A percentile compares a stretch with the other conserved stretches of the same genome.
Conservation (phyloP, 1,284 basidiomycete species). For the Rhodotorula sp. region DNA sequence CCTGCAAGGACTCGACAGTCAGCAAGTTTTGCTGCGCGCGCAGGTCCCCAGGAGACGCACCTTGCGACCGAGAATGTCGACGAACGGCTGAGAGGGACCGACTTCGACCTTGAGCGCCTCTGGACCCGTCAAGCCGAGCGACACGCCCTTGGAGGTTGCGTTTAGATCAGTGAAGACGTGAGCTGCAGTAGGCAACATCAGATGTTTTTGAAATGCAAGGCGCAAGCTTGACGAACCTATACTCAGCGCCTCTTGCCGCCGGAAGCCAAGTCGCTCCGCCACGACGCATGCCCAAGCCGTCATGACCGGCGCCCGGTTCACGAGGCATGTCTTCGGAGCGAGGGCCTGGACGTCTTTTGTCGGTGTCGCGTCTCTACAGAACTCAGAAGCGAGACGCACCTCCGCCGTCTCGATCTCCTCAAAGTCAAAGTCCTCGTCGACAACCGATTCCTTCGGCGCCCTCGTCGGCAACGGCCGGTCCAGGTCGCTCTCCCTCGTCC, state of each 20-base stretch:
- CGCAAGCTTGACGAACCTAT: constrained; percentile 59
- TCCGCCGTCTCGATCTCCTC: constrained; percentile 67
- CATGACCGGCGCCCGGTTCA: constrained; percentile 92
- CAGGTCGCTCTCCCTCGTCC: constrained; percentile 52
- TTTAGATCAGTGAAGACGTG: constrained; percentile 91
- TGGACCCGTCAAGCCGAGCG: constrained; percentile 68
- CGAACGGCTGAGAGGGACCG: constrained; percentile 76
- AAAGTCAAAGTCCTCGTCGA: constrained; percentile 60
- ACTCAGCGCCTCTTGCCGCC: constrained; percentile 80
- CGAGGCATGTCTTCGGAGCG: constrained; percentile 60
- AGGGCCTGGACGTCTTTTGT: constrained; percentile 55
- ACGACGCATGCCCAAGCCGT: constrained; percentile 86
- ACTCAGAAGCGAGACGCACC: constrained; percentile 48
- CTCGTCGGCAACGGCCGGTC: constrained; percentile 62
- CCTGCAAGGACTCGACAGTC: constrained; percentile 45
- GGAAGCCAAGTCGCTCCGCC: constrained; percentile 79
- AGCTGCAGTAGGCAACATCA: constrained; percentile 53
- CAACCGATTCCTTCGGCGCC: constrained; percentile 56
- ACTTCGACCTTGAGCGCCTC: constrained; percentile 60
- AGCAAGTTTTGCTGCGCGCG: neutral
- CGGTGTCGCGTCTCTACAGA: neutral
- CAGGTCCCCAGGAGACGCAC: neutral
- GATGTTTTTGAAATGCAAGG: neutral
- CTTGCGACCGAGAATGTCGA: constrained; percentile 84
- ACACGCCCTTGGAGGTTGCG: constrained; percentile 75